Conservation (phyloP, 2,329 filamentous ascomycete genomes). For the Harringtonia aguacate region DNA sequence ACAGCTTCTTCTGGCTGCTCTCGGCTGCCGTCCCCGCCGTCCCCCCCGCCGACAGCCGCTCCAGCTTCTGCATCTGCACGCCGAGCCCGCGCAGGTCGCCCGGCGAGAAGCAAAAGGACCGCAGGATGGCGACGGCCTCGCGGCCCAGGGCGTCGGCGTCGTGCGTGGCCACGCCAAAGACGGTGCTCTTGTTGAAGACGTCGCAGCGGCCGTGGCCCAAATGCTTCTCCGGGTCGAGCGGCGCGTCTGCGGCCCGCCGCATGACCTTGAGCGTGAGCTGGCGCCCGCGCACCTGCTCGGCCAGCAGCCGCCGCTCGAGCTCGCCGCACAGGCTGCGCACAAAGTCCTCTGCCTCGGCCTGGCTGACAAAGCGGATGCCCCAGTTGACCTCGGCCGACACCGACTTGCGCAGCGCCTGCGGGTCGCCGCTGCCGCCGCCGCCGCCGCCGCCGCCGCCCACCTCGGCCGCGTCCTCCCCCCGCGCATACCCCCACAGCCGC, state of each 20-base stretch:
- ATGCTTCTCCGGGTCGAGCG: constrained; percentile 84
- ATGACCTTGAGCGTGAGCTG: constrained; percentile 94
- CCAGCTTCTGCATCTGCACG: constrained; percentile 86
- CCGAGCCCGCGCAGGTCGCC: constrained; percentile 90
- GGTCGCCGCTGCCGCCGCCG: too few species aligned
- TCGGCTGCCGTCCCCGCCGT: constrained; percentile 45
- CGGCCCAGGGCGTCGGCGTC: constrained; percentile 59
- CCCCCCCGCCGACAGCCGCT: constrained; percentile 44
- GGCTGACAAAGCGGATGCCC: constrained; percentile 90
- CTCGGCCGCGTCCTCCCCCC: constrained; percentile 76
- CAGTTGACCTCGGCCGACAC: constrained; percentile 97
- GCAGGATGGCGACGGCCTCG: constrained; percentile 76
- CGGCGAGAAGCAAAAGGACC: constrained; percentile 72
- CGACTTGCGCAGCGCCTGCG: constrained; percentile 79
- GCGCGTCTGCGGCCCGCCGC: constrained; percentile 75
- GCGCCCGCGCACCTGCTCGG: constrained; percentile 76
- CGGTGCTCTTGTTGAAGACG: constrained; percentile 77
- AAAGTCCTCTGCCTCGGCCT: constrained; percentile 90
- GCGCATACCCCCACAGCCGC: constrained; percentile 80
- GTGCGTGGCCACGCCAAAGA: constrained; percentile 78
- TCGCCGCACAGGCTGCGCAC: constrained; percentile 76
- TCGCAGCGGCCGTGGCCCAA: constrained; percentile 94
- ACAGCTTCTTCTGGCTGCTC: constrained; percentile 69
- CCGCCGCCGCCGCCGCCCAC: too few species aligned
- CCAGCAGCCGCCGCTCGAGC: constrained; percentile 66